phyloP scores from a whole-genome alignment of 306 rosid species.

The Datisca glomerata region DNA sequence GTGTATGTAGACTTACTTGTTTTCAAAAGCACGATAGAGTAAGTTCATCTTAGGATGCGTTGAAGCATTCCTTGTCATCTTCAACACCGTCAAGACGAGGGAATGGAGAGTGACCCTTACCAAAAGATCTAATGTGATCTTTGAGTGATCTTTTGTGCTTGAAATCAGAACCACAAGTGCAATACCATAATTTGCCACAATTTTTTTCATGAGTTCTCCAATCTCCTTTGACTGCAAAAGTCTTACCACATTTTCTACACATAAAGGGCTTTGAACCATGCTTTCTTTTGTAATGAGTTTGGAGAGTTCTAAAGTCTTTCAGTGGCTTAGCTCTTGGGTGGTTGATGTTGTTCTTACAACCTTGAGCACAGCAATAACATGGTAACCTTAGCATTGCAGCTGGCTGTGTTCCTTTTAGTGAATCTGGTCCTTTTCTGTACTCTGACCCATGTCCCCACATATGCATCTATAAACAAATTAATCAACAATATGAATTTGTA shows the following conservation, averaged over 20 bases:
- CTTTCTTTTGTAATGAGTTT: conserved; percentile 91
- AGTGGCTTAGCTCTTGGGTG: conserved; percentile 88
- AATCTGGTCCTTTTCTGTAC: conserved; percentile 82
- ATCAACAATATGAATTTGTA: too few relatives aligned
- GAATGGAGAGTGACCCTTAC: conserved; percentile 51
- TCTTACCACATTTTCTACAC: conserved; percentile 78
- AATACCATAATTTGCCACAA: conserved; percentile 92
- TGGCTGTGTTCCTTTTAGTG: conserved; percentile 82
- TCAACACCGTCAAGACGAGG: conserved; percentile 33
- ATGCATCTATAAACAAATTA: conserved; percentile 54
- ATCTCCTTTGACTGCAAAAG: conserved; percentile 88
- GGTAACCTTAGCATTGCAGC: conserved; percentile 93
- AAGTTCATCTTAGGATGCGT: conserved; percentile 43
- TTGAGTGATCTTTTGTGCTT: conserved; percentile 92
- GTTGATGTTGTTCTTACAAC: conserved; percentile 94
- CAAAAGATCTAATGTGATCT: conserved; percentile 78
- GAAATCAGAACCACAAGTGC: conserved; percentile 90
- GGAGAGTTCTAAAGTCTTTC: conserved; percentile 91
- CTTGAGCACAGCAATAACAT: conserved; percentile 86
- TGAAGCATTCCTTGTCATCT: conserved; percentile 58
- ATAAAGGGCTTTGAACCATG: conserved; percentile 75
- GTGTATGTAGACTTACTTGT: neutral
- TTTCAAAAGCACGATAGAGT: conserved; percentile 2
- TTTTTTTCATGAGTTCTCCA: conserved; percentile 98
- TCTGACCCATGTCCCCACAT: conserved; percentile 99